Conservation (phyloP, 768 basidiomycete genomes). For the Lactarius vividus region DNA sequence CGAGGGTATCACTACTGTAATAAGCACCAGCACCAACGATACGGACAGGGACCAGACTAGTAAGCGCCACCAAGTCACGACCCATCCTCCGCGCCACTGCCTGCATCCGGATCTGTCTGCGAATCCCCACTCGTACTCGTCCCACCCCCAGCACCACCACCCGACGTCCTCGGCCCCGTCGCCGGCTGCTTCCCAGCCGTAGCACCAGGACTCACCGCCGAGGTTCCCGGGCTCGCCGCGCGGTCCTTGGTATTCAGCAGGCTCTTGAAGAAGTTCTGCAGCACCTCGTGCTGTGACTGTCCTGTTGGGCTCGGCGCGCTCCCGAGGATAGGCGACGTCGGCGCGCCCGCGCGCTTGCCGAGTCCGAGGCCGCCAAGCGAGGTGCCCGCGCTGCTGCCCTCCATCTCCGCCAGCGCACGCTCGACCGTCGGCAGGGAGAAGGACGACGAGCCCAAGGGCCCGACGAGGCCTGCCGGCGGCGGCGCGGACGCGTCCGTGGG, state of each 20-base stretch:
- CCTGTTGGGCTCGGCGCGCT: slow-evolving; percentile 45
- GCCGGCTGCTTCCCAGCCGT: slow-evolving; percentile 21
- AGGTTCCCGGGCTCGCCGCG: slow-evolving; percentile 35
- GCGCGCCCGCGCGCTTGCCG: slow-evolving; percentile 24
- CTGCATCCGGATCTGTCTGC: slow-evolving; percentile 11
- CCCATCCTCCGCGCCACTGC: slow-evolving; percentile 11
- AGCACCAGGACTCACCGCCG: slow-evolving; percentile 35
- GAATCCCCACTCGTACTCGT: neutral
- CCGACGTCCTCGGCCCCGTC: slow-evolving; percentile 12
- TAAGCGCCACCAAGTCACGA: neutral
- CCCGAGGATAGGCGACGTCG: slow-evolving; percentile 34
- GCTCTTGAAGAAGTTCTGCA: slow-evolving; percentile 88
- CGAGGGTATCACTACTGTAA: neutral
- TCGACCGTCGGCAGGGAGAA: slow-evolving; percentile 87
- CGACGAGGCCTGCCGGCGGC: slow-evolving; percentile 76
- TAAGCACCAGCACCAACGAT: neutral
- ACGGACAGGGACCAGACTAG: neutral
- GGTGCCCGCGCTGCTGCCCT: slow-evolving; percentile 45
- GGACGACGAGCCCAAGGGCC: slow-evolving; percentile 85
- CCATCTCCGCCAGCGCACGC: slow-evolving; percentile 86
- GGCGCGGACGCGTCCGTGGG: slow-evolving; percentile 57
- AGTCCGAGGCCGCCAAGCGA: slow-evolving; percentile 27
- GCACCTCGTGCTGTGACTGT: slow-evolving; percentile 74
- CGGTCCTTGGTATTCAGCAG: slow-evolving; percentile 70
- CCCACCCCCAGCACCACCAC: slow-evolving; percentile 1